These are phyloP conservation scores for Termitomyces sp. DNA, from an alignment of 768 basidiomycete species.

Conservation along the genomic window DNA sequence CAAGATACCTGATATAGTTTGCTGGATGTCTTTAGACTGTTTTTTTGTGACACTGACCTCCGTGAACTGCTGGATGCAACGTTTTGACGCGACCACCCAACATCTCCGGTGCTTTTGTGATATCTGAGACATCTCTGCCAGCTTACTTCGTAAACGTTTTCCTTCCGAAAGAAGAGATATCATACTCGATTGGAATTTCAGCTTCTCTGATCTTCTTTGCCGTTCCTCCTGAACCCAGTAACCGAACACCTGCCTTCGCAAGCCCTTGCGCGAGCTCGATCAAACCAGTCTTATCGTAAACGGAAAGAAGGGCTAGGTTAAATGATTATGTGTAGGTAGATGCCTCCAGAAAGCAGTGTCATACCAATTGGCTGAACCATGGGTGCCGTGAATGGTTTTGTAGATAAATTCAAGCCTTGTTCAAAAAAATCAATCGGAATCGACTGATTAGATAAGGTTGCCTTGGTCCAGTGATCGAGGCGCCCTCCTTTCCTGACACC, in stretches of 20 bases:
- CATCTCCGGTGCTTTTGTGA: constrained; percentile 99
- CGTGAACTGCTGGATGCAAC: constrained; percentile 95
- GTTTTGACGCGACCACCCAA: constrained; percentile 98
- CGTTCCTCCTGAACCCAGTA: constrained; percentile 95
- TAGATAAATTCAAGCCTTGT: neutral
- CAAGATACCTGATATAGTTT: constrained; percentile 69
- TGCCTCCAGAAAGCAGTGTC: neutral
- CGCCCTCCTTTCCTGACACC: no score
- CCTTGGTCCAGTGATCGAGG: no score
- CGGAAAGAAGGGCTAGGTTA: constrained; percentile 76
- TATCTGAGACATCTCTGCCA: constrained; percentile 88
- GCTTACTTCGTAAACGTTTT: constrained; percentile 1
- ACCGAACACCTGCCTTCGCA: constrained; percentile 71
- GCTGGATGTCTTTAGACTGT: constrained; percentile 5
- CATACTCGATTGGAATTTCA: constrained; percentile 86
- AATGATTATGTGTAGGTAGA: neutral
- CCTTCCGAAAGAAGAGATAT: neutral
- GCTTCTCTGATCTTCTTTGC: constrained; percentile 96
- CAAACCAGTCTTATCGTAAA: constrained; percentile 92
- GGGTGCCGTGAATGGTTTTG: neutral
- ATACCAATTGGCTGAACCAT: constrained; percentile 16
- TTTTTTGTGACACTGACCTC: constrained; percentile 48
- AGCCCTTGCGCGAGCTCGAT: constrained; percentile 88
- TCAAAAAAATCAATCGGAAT: neutral
- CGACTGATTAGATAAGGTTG: constrained; percentile 7